Evolutionary conservation across 129 eudicot species (phyloP).

Genomic region (Solidago caesia): DNA sequence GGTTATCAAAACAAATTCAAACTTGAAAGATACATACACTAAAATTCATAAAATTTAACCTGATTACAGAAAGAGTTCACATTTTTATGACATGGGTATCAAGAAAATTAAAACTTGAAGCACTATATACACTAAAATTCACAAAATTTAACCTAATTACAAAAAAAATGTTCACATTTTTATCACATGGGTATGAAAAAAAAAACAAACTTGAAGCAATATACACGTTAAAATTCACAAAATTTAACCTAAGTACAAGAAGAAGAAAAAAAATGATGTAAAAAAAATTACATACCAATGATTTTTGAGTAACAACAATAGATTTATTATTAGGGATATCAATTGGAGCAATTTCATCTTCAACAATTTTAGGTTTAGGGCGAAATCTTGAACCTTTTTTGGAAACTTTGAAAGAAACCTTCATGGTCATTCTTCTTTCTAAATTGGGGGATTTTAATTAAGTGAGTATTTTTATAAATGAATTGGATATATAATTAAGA

Average conservation of each 20-base stretch:
- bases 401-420: slow-evolving; percentile 79
- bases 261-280: too few relatives aligned
- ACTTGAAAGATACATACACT: too few relatives aligned
- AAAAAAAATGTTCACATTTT: too few relatives aligned
- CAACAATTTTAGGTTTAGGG: slow-evolving; percentile 42
- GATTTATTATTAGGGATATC: slow-evolving; percentile 5
- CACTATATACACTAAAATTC: neutral
- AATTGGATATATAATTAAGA: too few relatives aligned
- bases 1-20: too few relatives aligned
- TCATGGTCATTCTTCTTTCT: slow-evolving; percentile 38
- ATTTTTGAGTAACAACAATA: slow-evolving; percentile 11
- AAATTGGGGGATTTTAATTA: slow-evolving; percentile 14
- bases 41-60: neutral
- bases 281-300: slow-evolving; percentile 16
- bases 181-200: too few relatives aligned
- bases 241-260: neutral
- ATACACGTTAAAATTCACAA: neutral
- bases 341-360: slow-evolving; percentile 4
- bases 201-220: too few relatives aligned
- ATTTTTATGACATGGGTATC: too few relatives aligned
- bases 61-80: too few relatives aligned
- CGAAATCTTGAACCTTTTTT: slow-evolving; percentile 56
- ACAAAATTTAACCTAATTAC: neutral
- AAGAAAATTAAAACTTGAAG: too few relatives aligned
- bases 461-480: neutral